Evolutionary conservation across 2,329 filamentous ascomycete genomes (phyloP), one percentile per base, ranked within the genome.

Genomic region (Knufia fluminis): DNA sequence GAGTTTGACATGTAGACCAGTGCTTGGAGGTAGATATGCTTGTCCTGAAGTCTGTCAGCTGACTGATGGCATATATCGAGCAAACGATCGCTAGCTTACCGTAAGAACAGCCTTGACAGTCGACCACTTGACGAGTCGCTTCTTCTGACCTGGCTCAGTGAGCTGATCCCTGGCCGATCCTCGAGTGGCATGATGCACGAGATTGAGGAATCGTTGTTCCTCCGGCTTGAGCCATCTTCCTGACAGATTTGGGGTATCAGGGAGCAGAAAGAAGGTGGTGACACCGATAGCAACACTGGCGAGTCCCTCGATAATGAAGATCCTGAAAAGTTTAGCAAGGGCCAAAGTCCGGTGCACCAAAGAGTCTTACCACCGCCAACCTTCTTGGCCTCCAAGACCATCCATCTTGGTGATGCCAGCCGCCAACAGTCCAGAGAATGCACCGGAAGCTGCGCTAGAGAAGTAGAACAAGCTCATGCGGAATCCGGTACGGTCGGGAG

Each of bases 361-460:
- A n/a, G n/a, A n/a, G n/a, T n/a, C n/a, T n/a, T n/a, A n/a, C n/a
- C 82, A 85, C 35, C 82, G 71, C 86, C 85, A 90, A 0, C 82
- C 85, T 4, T 52, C 50, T 31, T 62, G 71, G 1, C 82, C 84
- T 0, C 68, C 66, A 1, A 80, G 61, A 1, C 84, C 85, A 44
- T 85, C 80, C 77, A 90, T 80, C 47, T 63, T 58, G 12, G 56
- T 54, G 14, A 67, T 52, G 6, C 50, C 59, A 46, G 61, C 55
- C 19, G 85, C 85, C 14, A 90, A 69, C 12, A 90, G 67, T 0
- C 86, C 86, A 4, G 85, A 85, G 20, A 80, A 76, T 1, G 82
- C 85, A 2, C 85, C 85, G 0, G 84, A 83, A 2, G 86, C 70
- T 1, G 85, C 84, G 1, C 84, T 77, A 20, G 50, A 51, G n/a